A percentile compares a stretch with the other conserved stretches of the same genome.
phyloP scores from a whole-genome alignment of 768 basidiomycete species.

The Mycena alexandri region DNA sequence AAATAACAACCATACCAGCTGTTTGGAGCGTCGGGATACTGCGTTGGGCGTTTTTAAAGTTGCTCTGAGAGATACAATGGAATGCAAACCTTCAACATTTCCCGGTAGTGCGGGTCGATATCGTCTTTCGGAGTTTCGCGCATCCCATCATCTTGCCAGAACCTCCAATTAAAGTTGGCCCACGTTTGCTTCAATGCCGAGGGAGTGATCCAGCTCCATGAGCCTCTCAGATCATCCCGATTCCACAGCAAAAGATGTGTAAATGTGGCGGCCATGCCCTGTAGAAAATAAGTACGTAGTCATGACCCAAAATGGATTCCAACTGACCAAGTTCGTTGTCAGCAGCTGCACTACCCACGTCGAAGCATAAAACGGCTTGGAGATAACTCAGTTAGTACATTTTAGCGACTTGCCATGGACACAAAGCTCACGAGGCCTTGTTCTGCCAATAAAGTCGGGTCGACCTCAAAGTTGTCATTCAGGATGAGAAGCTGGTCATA shows the following conservation, averaged over 20 bases:
- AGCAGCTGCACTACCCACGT: slow-evolving; percentile 62
- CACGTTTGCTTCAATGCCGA: slow-evolving; percentile 49
- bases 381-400: neutral
- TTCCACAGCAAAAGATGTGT: slow-evolving; percentile 64
- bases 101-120: slow-evolving; percentile 63
- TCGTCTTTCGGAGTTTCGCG: slow-evolving; percentile 47
- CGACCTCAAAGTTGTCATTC: slow-evolving; percentile 58
- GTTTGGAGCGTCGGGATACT: slow-evolving; percentile 70
- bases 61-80: neutral
- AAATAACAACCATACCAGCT: slow-evolving; percentile 65
- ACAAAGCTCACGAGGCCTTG: slow-evolving; percentile 52
- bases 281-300: neutral
- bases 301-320: neutral
- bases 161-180: slow-evolving; percentile 53
- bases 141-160: slow-evolving; percentile 59
- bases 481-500: slow-evolving; percentile 65
- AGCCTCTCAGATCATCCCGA: slow-evolving; percentile 51
- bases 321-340: slow-evolving; percentile 51
- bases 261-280: slow-evolving; percentile 61
- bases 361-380: slow-evolving; percentile 60
- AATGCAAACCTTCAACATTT: slow-evolving; percentile 61
- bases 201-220: slow-evolving; percentile 62
- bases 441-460: slow-evolving; percentile 52
- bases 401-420: neutral
- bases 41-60: neutral